These are phyloP conservation scores for Millerago galiae DNA, from an alignment of 805 yeast genomes.

Conservation along the genomic window DNA sequence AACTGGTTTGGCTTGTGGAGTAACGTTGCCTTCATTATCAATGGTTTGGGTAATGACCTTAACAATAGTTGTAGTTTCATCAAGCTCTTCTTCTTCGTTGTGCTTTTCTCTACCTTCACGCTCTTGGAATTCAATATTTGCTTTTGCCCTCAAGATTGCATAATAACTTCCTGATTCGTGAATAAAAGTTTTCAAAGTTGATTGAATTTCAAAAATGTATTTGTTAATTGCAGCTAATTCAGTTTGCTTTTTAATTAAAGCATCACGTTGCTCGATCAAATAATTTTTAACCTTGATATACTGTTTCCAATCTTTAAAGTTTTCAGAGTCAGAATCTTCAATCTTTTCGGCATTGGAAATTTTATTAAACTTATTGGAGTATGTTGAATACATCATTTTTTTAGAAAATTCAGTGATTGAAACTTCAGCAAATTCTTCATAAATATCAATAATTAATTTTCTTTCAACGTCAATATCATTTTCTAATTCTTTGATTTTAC, in stretches of 20 bases:
- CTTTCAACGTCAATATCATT: conserved; percentile 32
- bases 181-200: conserved; percentile 40
- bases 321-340: conserved; percentile 24
- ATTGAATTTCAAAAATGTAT: conserved; percentile 29
- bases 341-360: conserved; percentile 7
- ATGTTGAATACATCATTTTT: conserved; percentile 39
- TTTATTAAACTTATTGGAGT: conserved; percentile 19
- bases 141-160: conserved; percentile 49
- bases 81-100: background rate
- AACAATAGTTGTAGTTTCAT: background rate
- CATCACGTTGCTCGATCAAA: conserved; percentile 50
- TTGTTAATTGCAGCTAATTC: conserved; percentile 25
- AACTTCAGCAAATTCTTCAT: conserved; percentile 70
- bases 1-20: background rate
- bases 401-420: conserved; percentile 59
- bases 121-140: conserved; percentile 48
- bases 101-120: conserved; percentile 40
- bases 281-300: conserved; percentile 51
- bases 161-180: conserved; percentile 60
- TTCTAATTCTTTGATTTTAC: conserved; percentile 28
- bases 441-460: conserved; percentile 49
- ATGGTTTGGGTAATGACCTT: background rate
- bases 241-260: conserved; percentile 32
- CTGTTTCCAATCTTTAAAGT: conserved; percentile 54
- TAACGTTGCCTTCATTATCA: conserved; percentile 4